A percentile compares a stretch with the other conserved stretches of the same genome.
phyloP scores from a whole-genome alignment of 2,329 filamentous ascomycete species.

The Phyllosticta citriasiana region DNA sequence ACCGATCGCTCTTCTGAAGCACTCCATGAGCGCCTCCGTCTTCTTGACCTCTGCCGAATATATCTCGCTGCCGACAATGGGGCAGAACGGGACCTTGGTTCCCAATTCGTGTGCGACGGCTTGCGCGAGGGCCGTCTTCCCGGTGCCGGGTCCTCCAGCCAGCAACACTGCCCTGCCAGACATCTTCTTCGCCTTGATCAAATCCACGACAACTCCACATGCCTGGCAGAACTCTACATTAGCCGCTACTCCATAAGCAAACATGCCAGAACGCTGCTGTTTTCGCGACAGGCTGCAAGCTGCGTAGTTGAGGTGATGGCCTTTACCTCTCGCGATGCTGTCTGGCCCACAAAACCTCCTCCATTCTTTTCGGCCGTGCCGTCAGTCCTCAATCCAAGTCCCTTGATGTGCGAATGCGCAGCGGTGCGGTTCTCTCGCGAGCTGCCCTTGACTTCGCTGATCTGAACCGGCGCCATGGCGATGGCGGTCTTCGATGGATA shows the following conservation, averaged over 20 bases:
- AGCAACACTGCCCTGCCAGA: slow-evolving; percentile 86
- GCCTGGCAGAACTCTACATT: slow-evolving; percentile 44
- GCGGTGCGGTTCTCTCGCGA: slow-evolving; percentile 95
- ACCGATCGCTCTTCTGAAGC: slow-evolving; percentile 94
- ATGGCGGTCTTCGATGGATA: neutral
- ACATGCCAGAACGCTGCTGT: neutral
- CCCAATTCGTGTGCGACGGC: slow-evolving; percentile 95
- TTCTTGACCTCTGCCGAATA: slow-evolving; percentile 99
- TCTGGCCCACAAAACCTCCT: slow-evolving; percentile 83
- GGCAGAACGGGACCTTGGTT: slow-evolving; percentile 96
- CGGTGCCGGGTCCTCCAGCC: slow-evolving; percentile 88
- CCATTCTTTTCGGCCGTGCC: slow-evolving; percentile 72
- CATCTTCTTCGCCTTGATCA: slow-evolving; percentile 97
- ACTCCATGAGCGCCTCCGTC: slow-evolving; percentile 98
- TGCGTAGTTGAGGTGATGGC: neutral
- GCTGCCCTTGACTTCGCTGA: slow-evolving; percentile 86
- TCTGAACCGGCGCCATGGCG: slow-evolving; percentile 27
- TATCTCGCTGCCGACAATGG: slow-evolving; percentile 95
- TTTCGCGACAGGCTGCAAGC: neutral
- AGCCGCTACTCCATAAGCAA: slow-evolving; percentile 12
- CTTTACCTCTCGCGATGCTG: slow-evolving; percentile 72
- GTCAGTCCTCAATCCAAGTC: slow-evolving; percentile 76
- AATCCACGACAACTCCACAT: slow-evolving; percentile 88
- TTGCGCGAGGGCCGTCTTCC: slow-evolving; percentile 91
- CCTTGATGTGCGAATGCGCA: slow-evolving; percentile 96